A percentile compares a stretch with the other conserved stretches of the same genome.
Conservation (phyloP, 495 filamentous ascomycete species). For the Penicillium canariense region DNA sequence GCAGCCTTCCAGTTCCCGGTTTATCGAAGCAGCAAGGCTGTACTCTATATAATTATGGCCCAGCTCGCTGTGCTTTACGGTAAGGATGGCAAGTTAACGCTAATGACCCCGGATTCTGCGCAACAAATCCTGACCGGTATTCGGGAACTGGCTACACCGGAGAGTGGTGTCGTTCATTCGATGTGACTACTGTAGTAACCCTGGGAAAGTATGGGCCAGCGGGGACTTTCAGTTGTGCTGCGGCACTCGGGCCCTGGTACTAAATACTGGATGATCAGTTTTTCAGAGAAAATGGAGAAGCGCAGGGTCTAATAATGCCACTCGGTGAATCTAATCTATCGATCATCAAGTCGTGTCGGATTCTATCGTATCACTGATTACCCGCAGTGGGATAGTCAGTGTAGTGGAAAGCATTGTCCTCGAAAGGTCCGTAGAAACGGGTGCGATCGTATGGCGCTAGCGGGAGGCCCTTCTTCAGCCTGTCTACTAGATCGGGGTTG, state of each 20-base stretch:
- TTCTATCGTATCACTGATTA: constrained; percentile 3
- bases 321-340: not conserved
- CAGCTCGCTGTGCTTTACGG: not conserved
- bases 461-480: constrained; percentile 52
- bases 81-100: not conserved
- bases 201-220: not conserved
- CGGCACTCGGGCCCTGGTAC: not conserved
- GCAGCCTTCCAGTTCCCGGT: not conserved
- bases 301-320: not conserved
- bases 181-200: not conserved
- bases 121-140: not conserved
- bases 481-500: constrained; percentile 64
- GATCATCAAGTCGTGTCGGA: constrained; percentile 5
- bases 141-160: not conserved
- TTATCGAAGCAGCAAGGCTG: not conserved
- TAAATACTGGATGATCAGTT: not conserved
- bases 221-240: not conserved
- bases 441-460: constrained; percentile 54
- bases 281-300: not conserved
- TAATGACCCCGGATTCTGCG: not conserved
- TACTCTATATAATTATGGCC: constrained; percentile 1
- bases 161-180: not conserved
- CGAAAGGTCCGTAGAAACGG: constrained; percentile 57
- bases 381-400: constrained; percentile 28
- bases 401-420: constrained; percentile 35